phyloP scores from a whole-genome alignment of 1,139 yeast species.

The Diutina mesorugosa region DNA sequence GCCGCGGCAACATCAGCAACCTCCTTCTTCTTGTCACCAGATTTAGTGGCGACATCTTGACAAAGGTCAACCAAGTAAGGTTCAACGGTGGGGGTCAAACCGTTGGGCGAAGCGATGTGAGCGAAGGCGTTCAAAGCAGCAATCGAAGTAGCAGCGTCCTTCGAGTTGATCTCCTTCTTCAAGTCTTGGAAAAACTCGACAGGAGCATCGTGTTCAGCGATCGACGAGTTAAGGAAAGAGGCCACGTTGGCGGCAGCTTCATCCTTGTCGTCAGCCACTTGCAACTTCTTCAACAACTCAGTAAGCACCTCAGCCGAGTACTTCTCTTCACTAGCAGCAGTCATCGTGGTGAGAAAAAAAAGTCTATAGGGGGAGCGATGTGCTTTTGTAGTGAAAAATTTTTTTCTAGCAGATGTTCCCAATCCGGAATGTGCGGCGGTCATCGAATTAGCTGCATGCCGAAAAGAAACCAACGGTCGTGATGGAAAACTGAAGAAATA shows the following conservation, averaged over 20 bases:
- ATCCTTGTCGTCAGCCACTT: slow-evolving; percentile 85
- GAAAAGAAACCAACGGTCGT: not conserved
- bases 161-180: slow-evolving; percentile 62
- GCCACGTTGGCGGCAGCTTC: slow-evolving; percentile 86
- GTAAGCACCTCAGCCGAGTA: slow-evolving; percentile 73
- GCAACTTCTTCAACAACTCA: slow-evolving; percentile 85
- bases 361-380: not conserved
- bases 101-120: slow-evolving; percentile 74
- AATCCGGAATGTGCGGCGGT: slow-evolving; percentile 2
- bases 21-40: slow-evolving; percentile 85
- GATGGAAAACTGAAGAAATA: not conserved
- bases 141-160: slow-evolving; percentile 45
- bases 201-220: slow-evolving; percentile 98
- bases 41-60: slow-evolving; percentile 54
- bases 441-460: not conserved
- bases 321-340: slow-evolving; percentile 53
- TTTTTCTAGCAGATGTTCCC: not conserved
- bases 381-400: slow-evolving; percentile 1
- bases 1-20: slow-evolving; percentile 56
- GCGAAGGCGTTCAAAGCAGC: slow-evolving; percentile 77
- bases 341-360: slow-evolving; percentile 26
- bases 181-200: slow-evolving; percentile 72
- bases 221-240: slow-evolving; percentile 89
- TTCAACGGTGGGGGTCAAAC: slow-evolving; percentile 84
- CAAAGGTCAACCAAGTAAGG: slow-evolving; percentile 80